Percentiles rank a stretch among this genome's conserved stretches.
phyloP scores from a whole-genome alignment of 441 rosid genomes.

The Croton setiger region DNA sequence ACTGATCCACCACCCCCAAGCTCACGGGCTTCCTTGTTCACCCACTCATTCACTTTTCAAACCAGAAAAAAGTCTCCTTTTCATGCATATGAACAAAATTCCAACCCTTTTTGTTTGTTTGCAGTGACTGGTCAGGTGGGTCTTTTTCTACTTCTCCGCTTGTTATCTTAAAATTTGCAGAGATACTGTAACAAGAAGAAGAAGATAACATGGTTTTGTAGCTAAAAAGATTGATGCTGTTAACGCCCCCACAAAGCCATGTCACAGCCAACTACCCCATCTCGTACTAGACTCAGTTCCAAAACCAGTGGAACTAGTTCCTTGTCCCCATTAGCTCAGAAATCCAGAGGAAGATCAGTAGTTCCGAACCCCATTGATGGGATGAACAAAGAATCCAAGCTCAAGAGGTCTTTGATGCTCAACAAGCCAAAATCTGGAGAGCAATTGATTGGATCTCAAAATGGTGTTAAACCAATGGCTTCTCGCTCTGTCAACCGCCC shows the following conservation, averaged over 20 bases:
- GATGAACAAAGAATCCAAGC: slow-evolving; percentile 33
- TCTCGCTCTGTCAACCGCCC: slow-evolving; percentile 35
- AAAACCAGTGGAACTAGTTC: slow-evolving; percentile 32
- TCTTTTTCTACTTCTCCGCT: not conserved
- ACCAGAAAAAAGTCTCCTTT: not conserved
- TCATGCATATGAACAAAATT: not conserved
- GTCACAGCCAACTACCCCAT: slow-evolving; percentile 30
- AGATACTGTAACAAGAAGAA: no score
- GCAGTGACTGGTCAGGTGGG: not conserved
- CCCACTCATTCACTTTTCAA: not conserved
- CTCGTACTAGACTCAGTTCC: slow-evolving; percentile 41
- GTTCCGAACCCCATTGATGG: slow-evolving; percentile 25
- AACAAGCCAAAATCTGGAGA: slow-evolving; percentile 48
- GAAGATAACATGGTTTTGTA: not conserved
- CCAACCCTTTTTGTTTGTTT: not conserved
- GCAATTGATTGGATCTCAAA: slow-evolving; percentile 37
- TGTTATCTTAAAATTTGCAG: not conserved
- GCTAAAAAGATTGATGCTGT: not conserved
- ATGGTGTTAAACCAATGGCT: slow-evolving; percentile 24
- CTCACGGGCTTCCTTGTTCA: not conserved
- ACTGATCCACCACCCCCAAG: not conserved
- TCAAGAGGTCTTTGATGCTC: slow-evolving; percentile 37
- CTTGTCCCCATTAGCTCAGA: slow-evolving; percentile 15
- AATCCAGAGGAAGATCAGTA: slow-evolving; percentile 42
- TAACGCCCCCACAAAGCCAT: slow-evolving; percentile 7